Evolutionary conservation across 2,329 filamentous ascomycete genomes (phyloP).

Genomic region (Fusarium veterinarium): DNA sequence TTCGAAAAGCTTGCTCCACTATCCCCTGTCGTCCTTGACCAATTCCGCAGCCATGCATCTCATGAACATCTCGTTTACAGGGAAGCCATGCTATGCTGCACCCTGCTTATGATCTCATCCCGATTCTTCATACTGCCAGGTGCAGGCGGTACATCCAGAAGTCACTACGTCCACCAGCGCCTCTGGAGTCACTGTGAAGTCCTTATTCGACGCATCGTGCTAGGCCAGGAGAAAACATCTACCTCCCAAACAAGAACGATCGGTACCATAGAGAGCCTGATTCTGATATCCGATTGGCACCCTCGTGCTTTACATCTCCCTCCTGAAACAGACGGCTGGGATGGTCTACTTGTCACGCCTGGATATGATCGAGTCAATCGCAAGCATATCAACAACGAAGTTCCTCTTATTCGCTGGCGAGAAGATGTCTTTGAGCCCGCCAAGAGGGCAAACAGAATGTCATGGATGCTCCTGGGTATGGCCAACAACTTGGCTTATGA

Average conservation of each 20-base stretch:
- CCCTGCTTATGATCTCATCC: conserved; percentile 36
- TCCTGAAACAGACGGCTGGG: conserved; percentile 41
- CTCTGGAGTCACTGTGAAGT: conserved; percentile 40
- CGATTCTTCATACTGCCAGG: conserved; percentile 40
- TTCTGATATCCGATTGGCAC: conserved; percentile 43
- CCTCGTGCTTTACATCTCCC: conserved; percentile 38
- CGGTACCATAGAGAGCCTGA: conserved; percentile 35
- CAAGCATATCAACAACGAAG: conserved; percentile 31
- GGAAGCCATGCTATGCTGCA: conserved; percentile 40
- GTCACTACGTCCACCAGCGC: conserved; percentile 31
- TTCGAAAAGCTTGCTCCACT: conserved; percentile 20
- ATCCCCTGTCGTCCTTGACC: conserved; percentile 3
- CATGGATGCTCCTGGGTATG: conserved; percentile 44
- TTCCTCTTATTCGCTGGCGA: conserved; percentile 38
- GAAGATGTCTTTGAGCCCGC: conserved; percentile 44
- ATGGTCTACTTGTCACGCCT: conserved; percentile 32
- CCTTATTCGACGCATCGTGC: conserved; percentile 32
- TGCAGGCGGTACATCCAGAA: conserved; percentile 33
- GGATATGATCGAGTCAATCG: conserved; percentile 35
- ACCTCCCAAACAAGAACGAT: conserved; percentile 33
- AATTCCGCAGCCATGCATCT: conserved; percentile 16
- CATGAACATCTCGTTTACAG: conserved; percentile 25
- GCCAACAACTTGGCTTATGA: conserved; percentile 37
- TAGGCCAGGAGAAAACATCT: conserved; percentile 39
- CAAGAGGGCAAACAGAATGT: conserved; percentile 42